These are phyloP conservation scores for Alternaria brassicicola DNA, from an alignment of 2,329 filamentous ascomycete genomes.

Conservation along the genomic window DNA sequence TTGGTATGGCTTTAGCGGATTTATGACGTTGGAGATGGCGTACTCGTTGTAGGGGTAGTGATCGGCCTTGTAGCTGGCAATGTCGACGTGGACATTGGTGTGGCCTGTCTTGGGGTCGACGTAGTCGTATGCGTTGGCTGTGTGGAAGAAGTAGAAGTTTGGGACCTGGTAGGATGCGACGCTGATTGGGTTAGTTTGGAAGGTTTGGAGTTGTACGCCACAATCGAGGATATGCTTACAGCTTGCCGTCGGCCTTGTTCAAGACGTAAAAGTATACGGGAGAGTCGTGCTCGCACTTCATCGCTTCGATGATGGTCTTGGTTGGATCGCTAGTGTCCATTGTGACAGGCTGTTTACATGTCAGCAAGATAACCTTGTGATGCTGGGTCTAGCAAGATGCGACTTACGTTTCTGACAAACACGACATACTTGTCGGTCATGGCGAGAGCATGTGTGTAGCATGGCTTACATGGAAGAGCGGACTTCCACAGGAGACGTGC, in stretches of 20 bases:
- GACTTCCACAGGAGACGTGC: background rate
- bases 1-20: constrained; percentile 1
- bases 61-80: background rate
- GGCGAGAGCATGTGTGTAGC: constrained; percentile 1
- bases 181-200: background rate
- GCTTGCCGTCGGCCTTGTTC: background rate
- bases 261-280: background rate
- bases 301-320: background rate
- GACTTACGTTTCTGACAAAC: background rate
- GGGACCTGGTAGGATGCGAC: background rate
- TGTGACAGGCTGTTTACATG: background rate
- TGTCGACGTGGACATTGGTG: background rate
- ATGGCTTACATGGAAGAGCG: background rate
- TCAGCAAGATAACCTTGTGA: background rate
- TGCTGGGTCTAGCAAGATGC: background rate
- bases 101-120: background rate
- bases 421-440: constrained; percentile 3
- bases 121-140: constrained; percentile 1
- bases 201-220: too few relatives aligned
- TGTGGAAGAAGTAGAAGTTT: constrained; percentile 1
- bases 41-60: background rate
- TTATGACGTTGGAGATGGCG: background rate
- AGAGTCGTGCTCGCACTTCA: constrained; percentile 1
- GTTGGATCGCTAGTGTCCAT: background rate
- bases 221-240: background rate